Evolutionary conservation across 768 basidiomycete species (phyloP), one percentile per base, ranked within the genome.

Genomic region (Glaciozyma antarctica): DNA sequence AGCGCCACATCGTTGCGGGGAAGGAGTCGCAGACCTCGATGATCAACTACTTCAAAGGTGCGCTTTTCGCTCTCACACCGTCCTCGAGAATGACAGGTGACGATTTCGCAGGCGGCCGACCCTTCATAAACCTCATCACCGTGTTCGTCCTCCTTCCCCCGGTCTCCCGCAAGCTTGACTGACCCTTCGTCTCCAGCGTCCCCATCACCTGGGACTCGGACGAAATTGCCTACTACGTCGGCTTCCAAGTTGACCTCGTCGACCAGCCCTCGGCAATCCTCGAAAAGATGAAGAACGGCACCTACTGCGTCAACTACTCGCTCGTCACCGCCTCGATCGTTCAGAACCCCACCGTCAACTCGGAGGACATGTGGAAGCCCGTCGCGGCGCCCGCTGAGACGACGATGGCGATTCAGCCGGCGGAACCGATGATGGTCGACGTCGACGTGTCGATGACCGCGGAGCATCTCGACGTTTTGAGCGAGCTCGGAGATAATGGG

Each of bases 221-320:
- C 61, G 86, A 93, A 53, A 81, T 88, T 48, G 85, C 84, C 13
- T 94, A 87, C 75, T 87, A 89, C 72, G 86, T 99, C 58, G 95
- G 95, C 1, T 98, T 99, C 80, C 92, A 99, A 77, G 88, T 95
- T 62, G 90, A 97, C 77, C 80, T 99, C 57, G 85, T 85, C 22
- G 84, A 87, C 72, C 90, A 93, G 77, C 91, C 90, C 3, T 84
- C 84, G 70, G 83, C 83, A 3, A 92, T 95, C 65, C 78, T 92
- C 60, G 82, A 87, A 69, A 88, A 86, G 75, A 81, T 92, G 60
- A 78, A 81, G 24, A 85, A 88, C 44, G 69, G 69, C 22, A 84
- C 82, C 43, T 90, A 90, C 76, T 77, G 84, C 63, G 82, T 84
- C 73, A 83, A 88, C 74, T 84, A 86, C 75, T 67, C 71, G 32